A percentile compares a stretch with the other conserved stretches of the same genome.
Evolutionary conservation across 805 yeast genomes (phyloP).

Genomic region (Nakazawaea peltata): DNA sequence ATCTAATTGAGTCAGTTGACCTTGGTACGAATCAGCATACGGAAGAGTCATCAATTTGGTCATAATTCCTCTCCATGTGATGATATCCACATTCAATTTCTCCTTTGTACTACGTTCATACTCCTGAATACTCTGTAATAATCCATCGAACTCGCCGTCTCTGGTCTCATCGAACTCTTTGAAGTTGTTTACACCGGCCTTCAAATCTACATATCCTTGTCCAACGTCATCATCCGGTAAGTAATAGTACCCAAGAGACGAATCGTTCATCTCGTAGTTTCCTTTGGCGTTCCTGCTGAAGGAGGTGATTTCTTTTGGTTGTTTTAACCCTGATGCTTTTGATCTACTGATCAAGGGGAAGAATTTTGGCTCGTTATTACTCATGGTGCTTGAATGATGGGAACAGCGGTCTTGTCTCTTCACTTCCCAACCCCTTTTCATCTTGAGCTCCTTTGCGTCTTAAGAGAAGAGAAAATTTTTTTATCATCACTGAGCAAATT

Average conservation of each 20-base stretch:
- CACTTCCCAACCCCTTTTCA: no score
- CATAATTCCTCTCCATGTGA: slow-evolving; percentile 84
- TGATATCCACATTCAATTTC: slow-evolving; percentile 52
- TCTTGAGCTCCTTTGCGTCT: no score
- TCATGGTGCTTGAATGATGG: no score
- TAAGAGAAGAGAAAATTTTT: no score
- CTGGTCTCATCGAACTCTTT: slow-evolving; percentile 45
- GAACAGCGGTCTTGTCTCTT: no score
- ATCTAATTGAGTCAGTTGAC: slow-evolving; percentile 39
- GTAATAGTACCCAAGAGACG: slow-evolving; percentile 64
- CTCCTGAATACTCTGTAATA: slow-evolving; percentile 44
- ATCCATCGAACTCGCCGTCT: slow-evolving; percentile 50
- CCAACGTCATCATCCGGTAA: slow-evolving; percentile 68
- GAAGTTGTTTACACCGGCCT: slow-evolving; percentile 56
- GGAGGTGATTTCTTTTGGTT: slow-evolving; percentile 75
- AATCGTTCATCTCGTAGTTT: slow-evolving; percentile 41
- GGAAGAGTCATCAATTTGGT: slow-evolving; percentile 65
- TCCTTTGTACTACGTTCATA: slow-evolving; percentile 42
- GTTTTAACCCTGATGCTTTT: slow-evolving; percentile 62
- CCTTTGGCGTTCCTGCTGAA: slow-evolving; percentile 59
- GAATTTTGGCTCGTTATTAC: slow-evolving; percentile 7
- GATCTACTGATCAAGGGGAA: slow-evolving; percentile 42
- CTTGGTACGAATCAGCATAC: slow-evolving; percentile 31
- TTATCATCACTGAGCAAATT: no score
- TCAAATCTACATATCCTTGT: slow-evolving; percentile 49